A percentile compares a stretch with the other conserved stretches of the same genome.
Evolutionary conservation across 805 yeast genomes (phyloP).

Genomic region (Grigorovia transvaalensis): DNA sequence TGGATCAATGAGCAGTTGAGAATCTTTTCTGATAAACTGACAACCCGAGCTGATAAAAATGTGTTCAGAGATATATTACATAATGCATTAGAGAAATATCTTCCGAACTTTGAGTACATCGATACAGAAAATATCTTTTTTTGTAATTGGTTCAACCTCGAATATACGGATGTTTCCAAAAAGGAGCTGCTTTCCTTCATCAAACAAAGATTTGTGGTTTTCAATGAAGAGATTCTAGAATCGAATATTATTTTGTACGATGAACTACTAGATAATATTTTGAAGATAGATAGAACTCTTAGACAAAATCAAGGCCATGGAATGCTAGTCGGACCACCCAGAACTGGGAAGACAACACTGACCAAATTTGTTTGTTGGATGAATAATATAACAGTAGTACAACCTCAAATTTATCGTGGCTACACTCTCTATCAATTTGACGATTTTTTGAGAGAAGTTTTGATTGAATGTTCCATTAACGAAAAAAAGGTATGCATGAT

Average conservation of each 20-base stretch:
- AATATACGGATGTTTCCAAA: slow-evolving; percentile 46
- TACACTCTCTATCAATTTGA: slow-evolving; percentile 62
- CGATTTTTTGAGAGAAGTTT: slow-evolving; percentile 41
- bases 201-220: slow-evolving; percentile 51
- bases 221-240: slow-evolving; percentile 70
- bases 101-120: slow-evolving; percentile 36
- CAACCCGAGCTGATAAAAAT: slow-evolving; percentile 33
- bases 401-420: slow-evolving; percentile 43
- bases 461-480: slow-evolving; percentile 39
- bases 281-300: slow-evolving; percentile 72
- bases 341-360: slow-evolving; percentile 72
- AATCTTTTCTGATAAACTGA: slow-evolving; percentile 65
- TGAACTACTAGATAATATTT: slow-evolving; percentile 60
- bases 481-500: slow-evolving; percentile 62
- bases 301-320: slow-evolving; percentile 84
- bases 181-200: slow-evolving; percentile 44
- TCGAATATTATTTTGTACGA: slow-evolving; percentile 52
- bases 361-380: slow-evolving; percentile 85
- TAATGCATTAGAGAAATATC: slow-evolving; percentile 29
- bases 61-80: slow-evolving; percentile 38
- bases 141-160: slow-evolving; percentile 64
- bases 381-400: slow-evolving; percentile 57
- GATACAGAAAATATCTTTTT: slow-evolving; percentile 43
- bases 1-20: slow-evolving; percentile 80
- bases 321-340: slow-evolving; percentile 71